Percentiles rank a stretch among this genome's conserved stretches.
Evolutionary conservation across 768 basidiomycete species (phyloP).

Genomic region (Zangia roseola): DNA sequence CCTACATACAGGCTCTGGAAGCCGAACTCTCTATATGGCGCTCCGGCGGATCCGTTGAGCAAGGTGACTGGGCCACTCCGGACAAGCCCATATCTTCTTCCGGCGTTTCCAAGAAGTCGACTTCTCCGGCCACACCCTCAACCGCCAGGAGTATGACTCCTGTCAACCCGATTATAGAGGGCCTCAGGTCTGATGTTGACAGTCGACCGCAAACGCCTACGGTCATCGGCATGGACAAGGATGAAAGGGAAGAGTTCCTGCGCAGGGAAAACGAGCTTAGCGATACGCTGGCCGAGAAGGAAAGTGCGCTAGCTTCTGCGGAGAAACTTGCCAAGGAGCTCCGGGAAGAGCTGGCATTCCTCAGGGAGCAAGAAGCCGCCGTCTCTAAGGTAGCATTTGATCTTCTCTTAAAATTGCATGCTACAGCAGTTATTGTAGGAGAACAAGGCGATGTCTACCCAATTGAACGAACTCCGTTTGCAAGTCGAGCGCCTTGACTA

Average conservation of each 20-base stretch:
- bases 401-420: conserved; percentile 4
- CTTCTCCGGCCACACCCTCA: conserved; percentile 64
- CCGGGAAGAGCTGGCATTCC: conserved; percentile 82
- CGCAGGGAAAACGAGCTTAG: conserved; percentile 95
- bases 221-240: conserved; percentile 85
- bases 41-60: conserved; percentile 79
- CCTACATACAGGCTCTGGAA: conserved; percentile 87
- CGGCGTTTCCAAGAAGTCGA: conserved; percentile 44
- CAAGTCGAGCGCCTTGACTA: conserved; percentile 92
- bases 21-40: conserved; percentile 91
- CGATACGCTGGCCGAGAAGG: conserved; percentile 90
- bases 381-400: conserved; percentile 61
- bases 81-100: conserved; percentile 52
- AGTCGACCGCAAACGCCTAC: conserved; percentile 93
- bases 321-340: conserved; percentile 88
- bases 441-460: conserved; percentile 91
- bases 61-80: conserved; percentile 74
- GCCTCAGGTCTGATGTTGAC: conserved; percentile 67
- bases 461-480: conserved; percentile 88
- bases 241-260: conserved; percentile 97
- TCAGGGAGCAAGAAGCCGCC: conserved; percentile 86
- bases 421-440: conserved; percentile 51
- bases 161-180: conserved; percentile 69
- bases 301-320: conserved; percentile 72
- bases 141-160: conserved; percentile 72